Evolutionary conservation across 2,329 filamentous ascomycete genomes (phyloP), one percentile per base, ranked within the genome.

Genomic region (Penicillium thymicola): DNA sequence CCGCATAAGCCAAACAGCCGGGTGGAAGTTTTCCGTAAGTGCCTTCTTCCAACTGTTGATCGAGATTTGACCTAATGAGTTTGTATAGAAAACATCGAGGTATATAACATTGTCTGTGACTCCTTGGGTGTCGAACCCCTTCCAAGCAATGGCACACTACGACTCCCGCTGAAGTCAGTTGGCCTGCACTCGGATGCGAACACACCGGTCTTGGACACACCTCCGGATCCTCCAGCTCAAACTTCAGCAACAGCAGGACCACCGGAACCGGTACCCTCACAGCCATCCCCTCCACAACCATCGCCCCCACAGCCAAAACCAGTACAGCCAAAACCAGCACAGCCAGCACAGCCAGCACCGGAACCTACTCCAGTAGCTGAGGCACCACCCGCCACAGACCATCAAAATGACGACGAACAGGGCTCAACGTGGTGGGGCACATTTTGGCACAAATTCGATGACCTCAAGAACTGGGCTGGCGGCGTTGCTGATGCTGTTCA

Each of bases 21-120:
- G 61, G 75, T 97, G 32, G 85, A 89, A 32, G 79, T 82, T 4
- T 97, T 97, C 72, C 92, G 90, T 92, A 83, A 84, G 89, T 83
- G n/a, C 2, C 14, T 41, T 5, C 32, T 27, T 4, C 11, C 21
- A 34, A n/a, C 8, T 10, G 14, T 9, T n/a, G 7, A 18, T 10
- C 43, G 25, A 25, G 10, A 40, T 23, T 18, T 8, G 55, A 25
- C 21, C 57, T 61, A 51, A 66, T 30, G 4, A 25, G 21, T 5
- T 11, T 16, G 10, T 11, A 37, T 65, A 93, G 89, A 97, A 83
- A 97, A 97, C 63, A 92, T 85, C 57, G 89, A 97, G 67, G 89
- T 97, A 9, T 97, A 97, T 76, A 96, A 96, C 68, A 90, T 97
- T 60, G 76, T 97, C 43, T 97, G 93, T 71, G 92, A 97, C 74